Percentiles rank a stretch among this genome's conserved stretches.
phyloP scores from a whole-genome alignment of 2,329 filamentous ascomycete genomes.

The Hansfordia pulvinata region DNA sequence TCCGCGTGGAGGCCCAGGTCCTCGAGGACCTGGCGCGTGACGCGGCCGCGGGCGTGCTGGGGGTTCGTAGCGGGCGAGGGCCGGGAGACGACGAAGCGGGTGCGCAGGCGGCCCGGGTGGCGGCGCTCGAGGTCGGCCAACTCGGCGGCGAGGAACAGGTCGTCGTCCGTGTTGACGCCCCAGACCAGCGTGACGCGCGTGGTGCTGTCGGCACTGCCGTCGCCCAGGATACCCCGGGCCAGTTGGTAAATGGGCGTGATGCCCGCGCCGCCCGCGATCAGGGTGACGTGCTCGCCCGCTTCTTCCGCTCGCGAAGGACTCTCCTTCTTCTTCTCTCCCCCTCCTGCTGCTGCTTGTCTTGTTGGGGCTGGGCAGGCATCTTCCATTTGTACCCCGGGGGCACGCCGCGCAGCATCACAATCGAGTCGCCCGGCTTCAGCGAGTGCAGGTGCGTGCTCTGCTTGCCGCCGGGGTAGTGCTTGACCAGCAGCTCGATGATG shows the following conservation, averaged over 20 bases:
- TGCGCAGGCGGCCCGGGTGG: slow-evolving; percentile 40
- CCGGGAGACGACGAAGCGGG: slow-evolving; percentile 45
- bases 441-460: slow-evolving; percentile 53
- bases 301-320: too few relatives aligned
- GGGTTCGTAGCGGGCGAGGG: too few relatives aligned
- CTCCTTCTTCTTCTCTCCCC: too few relatives aligned
- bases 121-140: slow-evolving; percentile 33
- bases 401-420: slow-evolving; percentile 46
- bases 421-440: slow-evolving; percentile 44
- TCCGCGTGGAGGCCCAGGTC: slow-evolving; percentile 37
- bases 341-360: slow-evolving; percentile 31
- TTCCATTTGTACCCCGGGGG: slow-evolving; percentile 39
- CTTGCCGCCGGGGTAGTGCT: slow-evolving; percentile 53
- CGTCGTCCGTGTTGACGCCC: slow-evolving; percentile 50
- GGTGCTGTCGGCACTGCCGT: slow-evolving; percentile 44
- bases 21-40: slow-evolving; percentile 44
- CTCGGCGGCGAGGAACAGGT: slow-evolving; percentile 44
- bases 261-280: slow-evolving; percentile 59
- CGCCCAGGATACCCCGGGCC: slow-evolving; percentile 43
- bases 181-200: slow-evolving; percentile 53
- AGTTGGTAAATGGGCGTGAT: slow-evolving; percentile 61
- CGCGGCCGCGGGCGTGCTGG: slow-evolving; percentile 21
- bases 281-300: too few relatives aligned
- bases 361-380: too few relatives aligned
- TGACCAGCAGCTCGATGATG: slow-evolving; percentile 50